Percentiles rank a stretch among this genome's conserved stretches.
Conservation (phyloP, 495 filamentous ascomycete species). For the Bombardia bombarda region DNA sequence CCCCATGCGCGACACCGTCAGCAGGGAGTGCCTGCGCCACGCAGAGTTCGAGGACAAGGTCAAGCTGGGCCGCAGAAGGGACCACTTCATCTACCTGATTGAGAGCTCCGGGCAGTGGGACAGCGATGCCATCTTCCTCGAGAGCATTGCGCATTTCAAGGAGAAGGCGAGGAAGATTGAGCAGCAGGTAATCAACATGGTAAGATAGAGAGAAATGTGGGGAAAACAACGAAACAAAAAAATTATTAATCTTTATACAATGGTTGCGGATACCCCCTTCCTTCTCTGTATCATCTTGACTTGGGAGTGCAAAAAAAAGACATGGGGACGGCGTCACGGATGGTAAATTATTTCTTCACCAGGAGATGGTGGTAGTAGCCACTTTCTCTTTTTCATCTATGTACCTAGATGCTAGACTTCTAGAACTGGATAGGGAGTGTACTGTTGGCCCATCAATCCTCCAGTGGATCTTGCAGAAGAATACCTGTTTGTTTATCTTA, state of each 20-base stretch:
- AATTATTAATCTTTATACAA: background rate
- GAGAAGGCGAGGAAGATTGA: conserved; percentile 49
- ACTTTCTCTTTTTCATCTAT: conserved; percentile 3
- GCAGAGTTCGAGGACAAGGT: conserved; percentile 93
- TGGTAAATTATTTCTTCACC: background rate
- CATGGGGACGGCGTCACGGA: conserved; percentile 23
- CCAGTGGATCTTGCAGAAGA: too few relatives aligned
- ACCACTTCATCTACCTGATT: conserved; percentile 95
- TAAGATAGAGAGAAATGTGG: conserved; percentile 16
- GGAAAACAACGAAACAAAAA: background rate
- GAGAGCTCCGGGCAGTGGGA: conserved; percentile 93
- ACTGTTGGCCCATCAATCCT: too few relatives aligned
- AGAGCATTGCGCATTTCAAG: conserved; percentile 77
- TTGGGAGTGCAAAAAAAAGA: too few relatives aligned
- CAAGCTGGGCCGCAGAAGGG: conserved; percentile 76
- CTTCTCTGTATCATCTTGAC: conserved; percentile 6
- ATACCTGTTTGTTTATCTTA: too few relatives aligned
- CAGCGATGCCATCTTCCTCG: conserved; percentile 83
- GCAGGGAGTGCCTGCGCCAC: conserved; percentile 83
- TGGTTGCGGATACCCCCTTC: conserved; percentile 9
- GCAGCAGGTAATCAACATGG: conserved; percentile 43
- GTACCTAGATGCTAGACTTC: conserved; percentile 1
- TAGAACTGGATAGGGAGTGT: too few relatives aligned
- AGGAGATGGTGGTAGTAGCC: background rate
- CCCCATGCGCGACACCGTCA: conserved; percentile 85